Conservation (phyloP, 768 basidiomycete genomes). For the Goffeauzyma gilvescens region DNA sequence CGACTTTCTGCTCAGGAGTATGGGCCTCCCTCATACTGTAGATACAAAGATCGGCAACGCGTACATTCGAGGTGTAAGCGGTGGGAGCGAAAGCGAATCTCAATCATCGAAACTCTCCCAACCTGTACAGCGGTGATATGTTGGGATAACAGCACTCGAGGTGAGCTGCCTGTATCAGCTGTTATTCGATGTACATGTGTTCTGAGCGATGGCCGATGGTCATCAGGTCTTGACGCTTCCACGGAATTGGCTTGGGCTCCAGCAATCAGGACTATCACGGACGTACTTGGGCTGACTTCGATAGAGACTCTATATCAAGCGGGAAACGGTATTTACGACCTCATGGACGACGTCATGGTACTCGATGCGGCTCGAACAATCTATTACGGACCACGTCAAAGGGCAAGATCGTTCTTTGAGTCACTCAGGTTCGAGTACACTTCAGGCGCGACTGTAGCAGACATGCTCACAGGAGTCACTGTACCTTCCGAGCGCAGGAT, state of each 20-base stretch:
- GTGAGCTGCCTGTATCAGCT: background rate
- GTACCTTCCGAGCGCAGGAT: conserved; percentile 5
- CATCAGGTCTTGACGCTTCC: conserved; percentile 10
- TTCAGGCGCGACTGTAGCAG: conserved; percentile 12
- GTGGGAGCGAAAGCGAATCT: conserved; percentile 9
- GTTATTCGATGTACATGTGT: background rate
- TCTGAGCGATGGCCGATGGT: background rate
- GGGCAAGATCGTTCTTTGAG: conserved; percentile 12
- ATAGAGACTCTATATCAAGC: conserved; percentile 12
- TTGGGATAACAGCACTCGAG: conserved; percentile 13
- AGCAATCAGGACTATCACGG: conserved; percentile 9
- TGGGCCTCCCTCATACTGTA: conserved; percentile 24
- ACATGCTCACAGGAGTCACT: conserved; percentile 12
- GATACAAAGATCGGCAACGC: conserved; percentile 31
- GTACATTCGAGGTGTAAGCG: conserved; percentile 32
- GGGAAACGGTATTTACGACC: conserved; percentile 14
- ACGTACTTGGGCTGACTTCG: conserved; percentile 7
- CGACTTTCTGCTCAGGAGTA: conserved; percentile 24
- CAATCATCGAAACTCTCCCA: conserved; percentile 10
- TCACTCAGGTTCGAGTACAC: conserved; percentile 11
- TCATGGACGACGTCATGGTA: conserved; percentile 14
- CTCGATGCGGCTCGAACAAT: conserved; percentile 11
- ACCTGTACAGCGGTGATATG: conserved; percentile 3
- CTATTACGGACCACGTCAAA: conserved; percentile 12
- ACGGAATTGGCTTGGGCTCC: conserved; percentile 12